Evolutionary conservation across 1,284 basidiomycete genomes (phyloP), one percentile per base, ranked within the genome.

Genomic region (Apiotrichum domesticum): DNA sequence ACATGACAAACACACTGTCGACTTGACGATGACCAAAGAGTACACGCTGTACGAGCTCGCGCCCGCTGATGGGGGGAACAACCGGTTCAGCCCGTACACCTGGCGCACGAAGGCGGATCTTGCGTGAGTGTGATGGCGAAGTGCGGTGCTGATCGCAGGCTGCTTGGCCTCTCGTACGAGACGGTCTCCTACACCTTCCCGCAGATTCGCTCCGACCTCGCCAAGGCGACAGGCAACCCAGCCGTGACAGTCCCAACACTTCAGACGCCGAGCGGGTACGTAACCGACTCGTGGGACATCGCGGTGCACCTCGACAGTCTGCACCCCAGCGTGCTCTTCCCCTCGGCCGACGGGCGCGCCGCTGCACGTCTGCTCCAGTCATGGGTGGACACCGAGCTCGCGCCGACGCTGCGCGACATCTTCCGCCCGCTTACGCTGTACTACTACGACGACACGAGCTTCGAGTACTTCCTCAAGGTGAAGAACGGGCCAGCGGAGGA

Each of bases 201-300:
- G 42, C 58, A 63, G 46, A 65, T 70, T 56, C 57, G 66, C 40
- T 50, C 55, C 4, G 62, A 67, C 15, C 59, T 70, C n/a, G 63
- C 61, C n/a, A 46, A 63, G 40, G 51, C 51, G 14, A 64, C 62
- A 4, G 62, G 62, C 47, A 64, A 66, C 55, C 48, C 58, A 10
- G 55, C 58, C 3, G 61, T 70, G 29, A 64, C 66, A 0, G 67
- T 68, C n/a, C 68, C 68, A 1, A 68, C 67, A 13, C 58, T 70
- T 21, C 54, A 66, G 35, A 40, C 58, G 9, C 46, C 4, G 6
- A 51, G 48, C 13, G 66, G 57, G 5, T 64, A 58, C 34, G 62
- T 65, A 10, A 66, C 63, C 0, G 68, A 68, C 46, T 65, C 63
- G n/a, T 64, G 55, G 55, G 57, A 55, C 33, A 66, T 69, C 51